These are phyloP conservation scores for Emergomyces pasteurianus DNA, from an alignment of 2,329 filamentous ascomycete genomes.

Conservation along the genomic window DNA sequence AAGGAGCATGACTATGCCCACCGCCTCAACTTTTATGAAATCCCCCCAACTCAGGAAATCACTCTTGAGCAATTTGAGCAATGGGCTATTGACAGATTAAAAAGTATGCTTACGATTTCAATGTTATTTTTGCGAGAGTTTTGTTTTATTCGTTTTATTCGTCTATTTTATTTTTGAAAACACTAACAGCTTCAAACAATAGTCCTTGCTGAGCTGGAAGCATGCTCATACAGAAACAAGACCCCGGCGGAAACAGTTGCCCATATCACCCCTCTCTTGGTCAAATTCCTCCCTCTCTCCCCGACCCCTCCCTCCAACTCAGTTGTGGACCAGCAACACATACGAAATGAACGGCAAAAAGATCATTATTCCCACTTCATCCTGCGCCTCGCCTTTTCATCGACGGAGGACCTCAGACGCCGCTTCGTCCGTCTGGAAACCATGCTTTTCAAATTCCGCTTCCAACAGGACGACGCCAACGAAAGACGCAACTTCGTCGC, in stretches of 20 bases:
- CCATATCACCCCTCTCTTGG: slow-evolving; percentile 75
- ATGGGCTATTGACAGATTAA: slow-evolving; percentile 89
- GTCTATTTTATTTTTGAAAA: not conserved
- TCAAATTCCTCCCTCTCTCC: slow-evolving; percentile 74
- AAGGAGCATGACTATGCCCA: slow-evolving; percentile 69
- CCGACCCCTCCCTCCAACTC: slow-evolving; percentile 55
- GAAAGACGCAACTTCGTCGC: slow-evolving; percentile 69
- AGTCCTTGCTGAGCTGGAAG: slow-evolving; percentile 52
- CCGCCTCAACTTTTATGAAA: slow-evolving; percentile 82
- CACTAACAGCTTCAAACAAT: not conserved
- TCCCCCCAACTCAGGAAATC: slow-evolving; percentile 84
- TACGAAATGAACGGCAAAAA: slow-evolving; percentile 69
- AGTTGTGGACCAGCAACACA: slow-evolving; percentile 35
- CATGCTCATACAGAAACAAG: slow-evolving; percentile 90
- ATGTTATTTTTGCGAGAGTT: no score
- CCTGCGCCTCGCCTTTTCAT: slow-evolving; percentile 78
- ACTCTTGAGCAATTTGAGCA: slow-evolving; percentile 96
- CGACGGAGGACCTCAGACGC: slow-evolving; percentile 77
- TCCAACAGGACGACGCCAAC: slow-evolving; percentile 59
- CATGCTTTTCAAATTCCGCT: slow-evolving; percentile 74
- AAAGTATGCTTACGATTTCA: slow-evolving; percentile 42
- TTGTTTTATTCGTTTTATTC: not conserved
- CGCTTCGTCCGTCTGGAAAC: slow-evolving; percentile 81
- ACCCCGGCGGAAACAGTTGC: slow-evolving; percentile 65
- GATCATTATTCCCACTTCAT: slow-evolving; percentile 99